Evolutionary conservation across 805 yeast genomes (phyloP).

Genomic region (Debaryomyces maramus): DNA sequence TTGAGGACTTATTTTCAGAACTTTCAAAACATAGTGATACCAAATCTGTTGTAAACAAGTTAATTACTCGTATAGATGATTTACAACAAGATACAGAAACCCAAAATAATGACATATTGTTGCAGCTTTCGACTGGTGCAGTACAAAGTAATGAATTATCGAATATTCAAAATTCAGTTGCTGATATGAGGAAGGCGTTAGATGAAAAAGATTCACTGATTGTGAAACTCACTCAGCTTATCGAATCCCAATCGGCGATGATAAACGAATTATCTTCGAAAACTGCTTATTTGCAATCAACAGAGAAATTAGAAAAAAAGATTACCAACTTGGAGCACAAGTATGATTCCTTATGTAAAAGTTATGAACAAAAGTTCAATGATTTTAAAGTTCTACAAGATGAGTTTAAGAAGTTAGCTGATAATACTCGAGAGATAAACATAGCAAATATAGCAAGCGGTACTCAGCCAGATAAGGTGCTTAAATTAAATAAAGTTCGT

Average conservation of each 20-base stretch:
- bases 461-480: not conserved
- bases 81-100: not conserved
- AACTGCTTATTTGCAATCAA: not conserved
- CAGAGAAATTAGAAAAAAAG: constrained; percentile 4
- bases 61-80: not conserved
- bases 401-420: constrained; percentile 20
- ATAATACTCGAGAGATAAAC: constrained; percentile 9
- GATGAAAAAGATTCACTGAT: not conserved
- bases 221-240: not conserved
- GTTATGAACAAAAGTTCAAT: constrained; percentile 24
- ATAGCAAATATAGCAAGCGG: not conserved
- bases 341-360: constrained; percentile 18
- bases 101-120: not conserved
- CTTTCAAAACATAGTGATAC: not conserved
- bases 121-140: not conserved
- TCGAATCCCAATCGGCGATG: not conserved
- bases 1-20: not conserved
- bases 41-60: not conserved
- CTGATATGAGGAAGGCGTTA: not conserved
- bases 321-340: constrained; percentile 15
- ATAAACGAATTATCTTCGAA: not conserved
- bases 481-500: constrained; percentile 18
- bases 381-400: constrained; percentile 22
- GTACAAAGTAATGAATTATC: not conserved
- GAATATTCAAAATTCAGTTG: not conserved